These are phyloP conservation scores for Curvularia sp. DNA, from an alignment of 2,329 filamentous ascomycete species.

Conservation along the genomic window DNA sequence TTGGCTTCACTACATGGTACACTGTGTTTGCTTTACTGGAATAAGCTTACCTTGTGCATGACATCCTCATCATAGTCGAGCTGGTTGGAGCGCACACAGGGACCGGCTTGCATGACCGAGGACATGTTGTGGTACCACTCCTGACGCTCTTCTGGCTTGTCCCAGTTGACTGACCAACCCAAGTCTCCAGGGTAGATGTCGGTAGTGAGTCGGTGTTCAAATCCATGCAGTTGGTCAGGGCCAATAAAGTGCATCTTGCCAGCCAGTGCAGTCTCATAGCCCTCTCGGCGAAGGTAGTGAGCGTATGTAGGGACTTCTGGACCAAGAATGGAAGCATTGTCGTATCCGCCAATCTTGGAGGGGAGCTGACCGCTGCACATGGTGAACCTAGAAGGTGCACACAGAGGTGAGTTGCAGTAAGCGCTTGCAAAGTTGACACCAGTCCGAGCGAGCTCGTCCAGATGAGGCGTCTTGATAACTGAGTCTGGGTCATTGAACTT, in stretches of 20 bases:
- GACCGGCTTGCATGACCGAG: constrained; percentile 87
- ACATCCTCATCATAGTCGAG: constrained; percentile 96
- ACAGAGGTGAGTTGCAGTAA: constrained; percentile 92
- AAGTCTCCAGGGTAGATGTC: constrained; percentile 96
- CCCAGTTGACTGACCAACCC: constrained; percentile 96
- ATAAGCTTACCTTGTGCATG: constrained; percentile 71
- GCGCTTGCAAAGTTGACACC: constrained; percentile 92
- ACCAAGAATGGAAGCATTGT: constrained; percentile 85
- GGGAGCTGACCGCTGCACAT: constrained; percentile 93
- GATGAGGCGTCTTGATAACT: constrained; percentile 89
- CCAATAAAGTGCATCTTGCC: constrained; percentile 99
- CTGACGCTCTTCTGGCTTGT: constrained; percentile 80
- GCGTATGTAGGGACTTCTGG: constrained; percentile 90
- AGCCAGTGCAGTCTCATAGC: constrained; percentile 88
- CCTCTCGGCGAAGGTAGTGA: constrained; percentile 83
- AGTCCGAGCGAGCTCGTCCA: constrained; percentile 80
- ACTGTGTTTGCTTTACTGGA: not conserved
- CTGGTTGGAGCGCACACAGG: constrained; percentile 91
- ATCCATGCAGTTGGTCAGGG: constrained; percentile 87
- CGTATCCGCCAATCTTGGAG: constrained; percentile 89
- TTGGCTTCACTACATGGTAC: not conserved
- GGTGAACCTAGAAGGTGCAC: constrained; percentile 90
- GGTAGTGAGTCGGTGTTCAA: constrained; percentile 84
- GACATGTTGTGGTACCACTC: constrained; percentile 97
- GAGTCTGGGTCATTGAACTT: constrained; percentile 91